Base-by-base conservation (phyloP, 2,329 filamentous ascomycete genomes). In the Alternaria angustiovoidea region DNA sequence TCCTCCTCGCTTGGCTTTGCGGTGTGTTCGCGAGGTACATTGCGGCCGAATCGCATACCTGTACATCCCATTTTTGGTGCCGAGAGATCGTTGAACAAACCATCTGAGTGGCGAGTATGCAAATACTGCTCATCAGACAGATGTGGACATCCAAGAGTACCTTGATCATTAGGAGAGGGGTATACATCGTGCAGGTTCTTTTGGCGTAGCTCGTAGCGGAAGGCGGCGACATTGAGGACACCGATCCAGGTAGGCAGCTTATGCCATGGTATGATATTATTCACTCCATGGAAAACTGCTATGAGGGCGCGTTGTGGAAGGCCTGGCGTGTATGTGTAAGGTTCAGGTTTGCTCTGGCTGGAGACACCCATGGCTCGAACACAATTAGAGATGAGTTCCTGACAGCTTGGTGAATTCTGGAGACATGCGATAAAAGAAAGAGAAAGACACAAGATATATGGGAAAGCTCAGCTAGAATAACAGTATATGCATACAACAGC, bases 161-260 rank as follows among this genome's bases (percentile, higher is more conserved):
- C 81, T 60, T 83, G 81, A 5, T 68, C 70, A 0, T 69, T 64
- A 8, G 72, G 61, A 16, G 78, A 75, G 2, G 79, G 72, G 49
- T 83, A 83, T 5, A 72, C 74, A 68, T 83, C 81, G 65, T 81
- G 66, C 2, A 83, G 74, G 54, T 84, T 84, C 52, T 82, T 71
- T 38, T 75, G 68, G 4, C 81, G 79, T 4, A 83, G 74, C 63
- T 83, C 81, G 41, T 78, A 74, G 41, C 82, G 78, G 6, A 81
- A 68, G 14, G 79, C 75, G 12, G 73, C 70, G 0, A 83, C 69
- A 58, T 84, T 83, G 55, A 82, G 59, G 8, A 76, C 78, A 2
- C 81, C 80, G 16, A 83, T 60, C 36, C 77, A 63, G 7, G 70
- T 71, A 1, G 81, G 80, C 1, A 83, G 73, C 57, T 79, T 81